Evolutionary conservation across 78 protist genomes (phyloP).

Genomic region (Speleostelium caveatum): DNA sequence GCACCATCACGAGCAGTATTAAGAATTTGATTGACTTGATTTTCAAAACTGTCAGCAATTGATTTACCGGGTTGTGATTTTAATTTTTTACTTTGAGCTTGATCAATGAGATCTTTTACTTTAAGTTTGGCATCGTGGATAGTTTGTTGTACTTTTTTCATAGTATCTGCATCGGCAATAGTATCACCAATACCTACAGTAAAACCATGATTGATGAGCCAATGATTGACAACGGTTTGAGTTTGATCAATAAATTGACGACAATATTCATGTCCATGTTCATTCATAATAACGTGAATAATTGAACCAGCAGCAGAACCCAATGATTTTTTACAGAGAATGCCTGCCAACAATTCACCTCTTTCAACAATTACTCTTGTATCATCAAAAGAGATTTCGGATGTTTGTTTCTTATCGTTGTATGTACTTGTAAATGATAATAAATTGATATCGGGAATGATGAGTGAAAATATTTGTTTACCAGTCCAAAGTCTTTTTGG

Average conservation of each 20-base stretch:
- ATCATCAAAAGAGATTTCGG: constrained; percentile 92
- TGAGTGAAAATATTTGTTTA: constrained; percentile 94
- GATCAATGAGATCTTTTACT: constrained; percentile 79
- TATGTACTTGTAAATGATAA: constrained; percentile 82
- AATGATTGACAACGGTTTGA: constrained; percentile 85
- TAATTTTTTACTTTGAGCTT: constrained; percentile 81
- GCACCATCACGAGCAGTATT: constrained; percentile 93
- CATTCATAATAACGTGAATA: constrained; percentile 91
- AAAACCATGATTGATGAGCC: constrained; percentile 94
- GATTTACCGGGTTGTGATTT: constrained; percentile 92
- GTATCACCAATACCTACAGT: constrained; percentile 98
- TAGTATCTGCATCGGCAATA: constrained; percentile 85
- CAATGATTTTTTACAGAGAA: constrained; percentile 90
- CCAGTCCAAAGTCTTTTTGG: constrained; percentile 99
- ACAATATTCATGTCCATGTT: constrained; percentile 77
- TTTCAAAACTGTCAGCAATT: constrained; percentile 91
- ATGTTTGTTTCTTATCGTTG: constrained; percentile 59
- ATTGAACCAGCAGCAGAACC: constrained; percentile 92
- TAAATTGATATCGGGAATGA: constrained; percentile 18
- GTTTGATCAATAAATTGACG: constrained; percentile 93
- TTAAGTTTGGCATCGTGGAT: constrained; percentile 82
- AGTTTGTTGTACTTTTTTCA: constrained; percentile 78
- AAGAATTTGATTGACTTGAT: constrained; percentile 89
- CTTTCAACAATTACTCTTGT: constrained; percentile 87
- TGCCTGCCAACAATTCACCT: constrained; percentile 94